Conservation (phyloP, 345 rosid genomes). For the Linum lewisii region DNA sequence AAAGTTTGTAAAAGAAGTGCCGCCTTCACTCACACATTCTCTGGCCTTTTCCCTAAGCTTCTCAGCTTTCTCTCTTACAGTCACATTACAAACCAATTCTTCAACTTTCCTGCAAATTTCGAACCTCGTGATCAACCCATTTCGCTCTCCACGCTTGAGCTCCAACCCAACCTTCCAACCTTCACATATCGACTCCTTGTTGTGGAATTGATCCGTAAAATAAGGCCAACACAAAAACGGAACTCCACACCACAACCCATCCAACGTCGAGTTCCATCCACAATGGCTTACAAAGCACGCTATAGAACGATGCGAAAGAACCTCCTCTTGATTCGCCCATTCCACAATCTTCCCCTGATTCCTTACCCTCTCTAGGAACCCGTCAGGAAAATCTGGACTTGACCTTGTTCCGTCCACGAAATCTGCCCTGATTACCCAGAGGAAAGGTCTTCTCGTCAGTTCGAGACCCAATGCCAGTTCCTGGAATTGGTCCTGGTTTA, state of each 20-base stretch:
- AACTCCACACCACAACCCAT: conserved; percentile 29
- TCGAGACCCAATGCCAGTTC: conserved; percentile 33
- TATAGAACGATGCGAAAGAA: conserved; percentile 12
- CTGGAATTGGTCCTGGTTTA: conserved; percentile 20
- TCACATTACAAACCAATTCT: too few species aligned
- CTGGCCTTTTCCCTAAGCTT: too few species aligned
- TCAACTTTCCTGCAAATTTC: too few species aligned
- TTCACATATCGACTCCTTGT: conserved; percentile 21
- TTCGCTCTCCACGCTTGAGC: not conserved
- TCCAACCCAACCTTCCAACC: conserved; percentile 20
- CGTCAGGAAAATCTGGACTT: conserved; percentile 7
- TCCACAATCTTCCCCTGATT: conserved; percentile 12
- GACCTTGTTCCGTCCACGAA: not conserved
- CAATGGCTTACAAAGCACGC: conserved; percentile 35
- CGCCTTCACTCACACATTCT: too few species aligned
- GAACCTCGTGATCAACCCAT: not conserved
- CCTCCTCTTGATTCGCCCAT: conserved; percentile 21
- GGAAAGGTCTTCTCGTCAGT: conserved; percentile 16
- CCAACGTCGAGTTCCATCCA: conserved; percentile 57
- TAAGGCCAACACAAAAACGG: conserved; percentile 38
- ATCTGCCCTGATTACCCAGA: conserved; percentile 27
- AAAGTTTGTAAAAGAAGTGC: too few species aligned
- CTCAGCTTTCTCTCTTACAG: too few species aligned
- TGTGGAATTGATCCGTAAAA: conserved; percentile 22
- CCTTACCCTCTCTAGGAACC: conserved; percentile 16